These are phyloP conservation scores for Phytophthora boehmeriae DNA, from an alignment of 352 stramenopile species.

Conservation along the genomic window DNA sequence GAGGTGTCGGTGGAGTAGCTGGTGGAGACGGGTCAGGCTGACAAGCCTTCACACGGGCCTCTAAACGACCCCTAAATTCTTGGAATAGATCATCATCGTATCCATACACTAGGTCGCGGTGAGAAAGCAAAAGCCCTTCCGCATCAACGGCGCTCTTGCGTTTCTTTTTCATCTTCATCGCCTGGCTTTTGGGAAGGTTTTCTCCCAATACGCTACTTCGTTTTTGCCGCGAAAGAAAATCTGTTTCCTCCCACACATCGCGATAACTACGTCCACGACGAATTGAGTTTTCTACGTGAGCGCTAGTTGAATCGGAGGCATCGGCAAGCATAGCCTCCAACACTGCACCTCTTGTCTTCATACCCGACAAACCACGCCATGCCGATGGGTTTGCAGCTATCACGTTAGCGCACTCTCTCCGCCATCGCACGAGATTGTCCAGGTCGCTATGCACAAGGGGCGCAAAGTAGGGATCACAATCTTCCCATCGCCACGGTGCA, in stretches of 20 bases:
- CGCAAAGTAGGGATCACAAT: slow-evolving; percentile 63
- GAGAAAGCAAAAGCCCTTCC: slow-evolving; percentile 35
- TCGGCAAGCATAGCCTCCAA: slow-evolving; percentile 53
- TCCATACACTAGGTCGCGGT: slow-evolving; percentile 71
- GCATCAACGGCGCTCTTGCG: slow-evolving; percentile 23
- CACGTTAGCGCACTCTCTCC: slow-evolving; percentile 60
- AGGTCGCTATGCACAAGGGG: slow-evolving; percentile 53
- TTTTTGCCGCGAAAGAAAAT: slow-evolving; percentile 53
- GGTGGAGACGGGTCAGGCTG: slow-evolving; percentile 7
- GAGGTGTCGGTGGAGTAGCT: slow-evolving; percentile 18
- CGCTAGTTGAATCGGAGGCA: slow-evolving; percentile 31
- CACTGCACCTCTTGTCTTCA: slow-evolving; percentile 42
- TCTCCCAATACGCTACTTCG: slow-evolving; percentile 36
- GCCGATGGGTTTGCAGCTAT: slow-evolving; percentile 48
- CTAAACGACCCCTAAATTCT: slow-evolving; percentile 49
- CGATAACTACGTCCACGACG: slow-evolving; percentile 70
- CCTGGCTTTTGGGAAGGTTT: slow-evolving; percentile 25
- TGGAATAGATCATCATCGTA: slow-evolving; percentile 82
- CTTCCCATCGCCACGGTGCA: slow-evolving; percentile 65
- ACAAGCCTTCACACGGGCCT: slow-evolving; percentile 34
- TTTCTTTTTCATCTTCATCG: slow-evolving; percentile 35
- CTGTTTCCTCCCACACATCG: slow-evolving; percentile 81
- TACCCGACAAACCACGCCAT: slow-evolving; percentile 12
- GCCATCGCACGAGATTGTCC: slow-evolving; percentile 54
- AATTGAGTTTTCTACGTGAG: slow-evolving; percentile 36